Evolutionary conservation across 306 rosid genomes (phyloP).

Genomic region (Erythrophleum fordii): DNA sequence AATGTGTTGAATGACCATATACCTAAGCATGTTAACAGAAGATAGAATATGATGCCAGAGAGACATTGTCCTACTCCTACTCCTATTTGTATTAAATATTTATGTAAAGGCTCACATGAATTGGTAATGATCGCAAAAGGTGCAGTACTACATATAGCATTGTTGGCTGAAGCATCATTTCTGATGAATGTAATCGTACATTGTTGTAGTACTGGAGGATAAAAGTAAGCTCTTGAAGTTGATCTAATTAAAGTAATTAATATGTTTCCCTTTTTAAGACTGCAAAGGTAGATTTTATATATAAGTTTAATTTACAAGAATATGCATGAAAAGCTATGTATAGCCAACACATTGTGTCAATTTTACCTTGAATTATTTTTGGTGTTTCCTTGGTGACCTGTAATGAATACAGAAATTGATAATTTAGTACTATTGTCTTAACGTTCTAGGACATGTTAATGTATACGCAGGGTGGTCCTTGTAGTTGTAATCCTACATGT

Average conservation of each 20-base stretch:
- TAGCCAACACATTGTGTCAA: neutral
- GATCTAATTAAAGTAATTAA: too few species aligned
- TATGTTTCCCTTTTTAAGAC: too few species aligned
- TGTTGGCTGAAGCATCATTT: neutral
- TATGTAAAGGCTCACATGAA: neutral
- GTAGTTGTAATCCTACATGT: neutral
- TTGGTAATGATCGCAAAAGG: neutral
- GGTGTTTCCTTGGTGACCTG: neutral
- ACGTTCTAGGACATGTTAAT: neutral
- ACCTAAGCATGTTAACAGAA: neutral
- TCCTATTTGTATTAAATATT: neutral
- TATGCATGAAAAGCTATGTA: neutral
- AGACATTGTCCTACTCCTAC: neutral
- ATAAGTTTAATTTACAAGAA: neutral
- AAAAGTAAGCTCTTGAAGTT: too few species aligned
- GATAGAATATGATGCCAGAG: neutral
- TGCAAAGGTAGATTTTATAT: neutral
- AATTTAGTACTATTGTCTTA: neutral
- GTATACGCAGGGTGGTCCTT: neutral
- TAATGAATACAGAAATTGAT: neutral
- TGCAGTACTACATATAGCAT: neutral
- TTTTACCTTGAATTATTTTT: neutral
- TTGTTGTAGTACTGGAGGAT: too few species aligned
- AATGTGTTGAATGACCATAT: constrained; percentile 18
- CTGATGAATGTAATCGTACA: neutral